These are phyloP conservation scores for Rosa rugosa DNA, from an alignment of 306 rosid genomes.

Conservation along the genomic window DNA sequence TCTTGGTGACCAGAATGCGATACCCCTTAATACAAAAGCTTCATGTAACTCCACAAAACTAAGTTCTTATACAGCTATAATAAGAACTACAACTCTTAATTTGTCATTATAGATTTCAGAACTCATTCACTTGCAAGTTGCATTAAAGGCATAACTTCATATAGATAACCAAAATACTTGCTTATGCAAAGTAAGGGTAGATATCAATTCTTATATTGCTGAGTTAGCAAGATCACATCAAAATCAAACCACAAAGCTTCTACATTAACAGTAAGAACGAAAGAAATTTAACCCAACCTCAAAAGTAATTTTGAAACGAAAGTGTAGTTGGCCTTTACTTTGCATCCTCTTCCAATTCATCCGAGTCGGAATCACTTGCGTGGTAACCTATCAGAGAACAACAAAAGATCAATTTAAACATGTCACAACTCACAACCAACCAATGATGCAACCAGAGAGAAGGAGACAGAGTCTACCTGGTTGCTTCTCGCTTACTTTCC, in stretches of 20 bases:
- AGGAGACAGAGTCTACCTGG: slow-evolving; percentile 49
- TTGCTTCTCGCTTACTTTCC: slow-evolving; percentile 56
- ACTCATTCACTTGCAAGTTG: background rate
- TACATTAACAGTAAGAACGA: background rate
- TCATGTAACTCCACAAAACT: background rate
- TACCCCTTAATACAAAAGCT: background rate
- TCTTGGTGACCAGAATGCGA: background rate
- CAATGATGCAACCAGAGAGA: slow-evolving; percentile 1
- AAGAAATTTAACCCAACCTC: slow-evolving; percentile 16
- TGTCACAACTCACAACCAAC: background rate
- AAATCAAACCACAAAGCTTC: background rate
- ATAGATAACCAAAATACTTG: background rate
- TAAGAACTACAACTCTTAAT: background rate
- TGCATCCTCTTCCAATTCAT: slow-evolving; percentile 36
- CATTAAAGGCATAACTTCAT: background rate
- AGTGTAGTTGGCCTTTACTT: slow-evolving; percentile 29
- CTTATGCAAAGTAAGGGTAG: background rate
- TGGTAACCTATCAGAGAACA: slow-evolving; percentile 55
- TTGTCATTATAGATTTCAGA: background rate
- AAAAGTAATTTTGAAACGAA: slow-evolving; percentile 21
- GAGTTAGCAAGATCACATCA: background rate
- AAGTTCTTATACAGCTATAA: background rate
- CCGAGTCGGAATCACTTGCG: slow-evolving; percentile 81
- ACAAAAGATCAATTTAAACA: slow-evolving; percentile 14
- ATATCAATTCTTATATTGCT: background rate